Conservation (phyloP, 139 green algal genomes). For the Eudorina sp. region DNA sequence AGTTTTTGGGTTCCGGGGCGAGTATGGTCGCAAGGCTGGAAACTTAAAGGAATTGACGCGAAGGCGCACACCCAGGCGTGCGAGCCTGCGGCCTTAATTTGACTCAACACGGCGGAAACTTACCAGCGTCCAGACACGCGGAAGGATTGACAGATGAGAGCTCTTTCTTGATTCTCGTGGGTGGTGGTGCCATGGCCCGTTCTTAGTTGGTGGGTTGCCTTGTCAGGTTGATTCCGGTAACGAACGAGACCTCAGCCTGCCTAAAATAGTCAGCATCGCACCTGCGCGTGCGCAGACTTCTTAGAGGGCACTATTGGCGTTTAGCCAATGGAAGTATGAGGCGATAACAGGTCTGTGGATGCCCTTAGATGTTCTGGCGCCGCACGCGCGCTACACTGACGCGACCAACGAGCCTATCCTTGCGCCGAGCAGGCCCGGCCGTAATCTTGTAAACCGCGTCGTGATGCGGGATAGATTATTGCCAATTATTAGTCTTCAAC, state of each 20-base stretch:
- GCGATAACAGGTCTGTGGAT: too few relatives aligned
- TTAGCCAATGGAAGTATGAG: too few relatives aligned
- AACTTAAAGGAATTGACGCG: constrained; percentile 99
- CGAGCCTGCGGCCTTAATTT: constrained; percentile 97
- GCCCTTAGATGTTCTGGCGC: neutral
- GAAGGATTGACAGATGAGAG: too few relatives aligned
- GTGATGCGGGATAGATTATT: neutral
- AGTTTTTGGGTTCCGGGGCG: too few relatives aligned
- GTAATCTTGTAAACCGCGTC: neutral
- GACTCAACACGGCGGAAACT: constrained; percentile 98
- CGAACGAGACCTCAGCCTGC: too few relatives aligned
- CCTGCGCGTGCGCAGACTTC: constrained; percentile 96
- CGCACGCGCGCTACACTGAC: too few relatives aligned
- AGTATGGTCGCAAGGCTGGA: constrained; percentile 73
- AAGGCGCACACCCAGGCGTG: constrained; percentile 96
- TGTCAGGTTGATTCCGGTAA: too few relatives aligned
- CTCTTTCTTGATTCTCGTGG: too few relatives aligned
- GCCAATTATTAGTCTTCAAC: neutral
- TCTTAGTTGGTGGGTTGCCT: constrained; percentile 47
- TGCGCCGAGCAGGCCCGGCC: neutral
- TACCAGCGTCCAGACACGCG: too few relatives aligned
- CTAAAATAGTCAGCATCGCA: too few relatives aligned
- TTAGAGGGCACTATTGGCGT: constrained; percentile 65
- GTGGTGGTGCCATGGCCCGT: constrained; percentile 96
- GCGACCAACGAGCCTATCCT: too few relatives aligned